Percentiles rank a stretch among this genome's conserved stretches.
phyloP scores from a whole-genome alignment of 2,329 filamentous ascomycete genomes.

The Coleophoma cylindrospora region DNA sequence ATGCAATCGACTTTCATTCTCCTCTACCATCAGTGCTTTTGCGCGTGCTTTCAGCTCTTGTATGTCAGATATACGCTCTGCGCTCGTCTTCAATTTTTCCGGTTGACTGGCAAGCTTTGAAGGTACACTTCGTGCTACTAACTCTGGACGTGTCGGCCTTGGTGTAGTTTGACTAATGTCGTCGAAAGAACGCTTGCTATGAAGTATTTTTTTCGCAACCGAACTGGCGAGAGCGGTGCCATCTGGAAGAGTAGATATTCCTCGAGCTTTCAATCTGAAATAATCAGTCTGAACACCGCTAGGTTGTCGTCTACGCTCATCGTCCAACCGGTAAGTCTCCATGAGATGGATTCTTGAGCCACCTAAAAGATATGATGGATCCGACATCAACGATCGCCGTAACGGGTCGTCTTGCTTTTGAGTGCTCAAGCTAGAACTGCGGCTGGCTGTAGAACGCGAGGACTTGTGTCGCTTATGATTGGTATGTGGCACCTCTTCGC shows the following conservation, averaged over 20 bases:
- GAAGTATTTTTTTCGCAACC: conserved; percentile 17
- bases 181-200: conserved; percentile 20
- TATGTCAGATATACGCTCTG: conserved; percentile 12
- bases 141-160: conserved; percentile 1
- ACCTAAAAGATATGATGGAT: conserved; percentile 24
- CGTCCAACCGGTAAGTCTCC: conserved; percentile 12
- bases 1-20: conserved; percentile 4
- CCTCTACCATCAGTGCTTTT: conserved; percentile 13
- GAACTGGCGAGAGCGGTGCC: conserved; percentile 24
- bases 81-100: conserved; percentile 2
- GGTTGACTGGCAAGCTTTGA: conserved; percentile 5
- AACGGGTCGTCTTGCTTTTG: conserved; percentile 19
- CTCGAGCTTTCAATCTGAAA: conserved; percentile 28
- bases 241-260: conserved; percentile 23
- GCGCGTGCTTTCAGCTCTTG: conserved; percentile 19
- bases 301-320: conserved; percentile 17
- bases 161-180: conserved; percentile 14
- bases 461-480: conserved; percentile 14
- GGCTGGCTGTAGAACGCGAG: conserved; percentile 7
- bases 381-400: conserved; percentile 22
- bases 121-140: conserved; percentile 17
- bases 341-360: conserved; percentile 24
- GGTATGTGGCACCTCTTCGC: conserved; percentile 2
- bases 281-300: conserved; percentile 29
- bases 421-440: conserved; percentile 10